Base-by-base conservation (phyloP, 1,284 basidiomycete species). In the Lentinus polychrous region DNA sequence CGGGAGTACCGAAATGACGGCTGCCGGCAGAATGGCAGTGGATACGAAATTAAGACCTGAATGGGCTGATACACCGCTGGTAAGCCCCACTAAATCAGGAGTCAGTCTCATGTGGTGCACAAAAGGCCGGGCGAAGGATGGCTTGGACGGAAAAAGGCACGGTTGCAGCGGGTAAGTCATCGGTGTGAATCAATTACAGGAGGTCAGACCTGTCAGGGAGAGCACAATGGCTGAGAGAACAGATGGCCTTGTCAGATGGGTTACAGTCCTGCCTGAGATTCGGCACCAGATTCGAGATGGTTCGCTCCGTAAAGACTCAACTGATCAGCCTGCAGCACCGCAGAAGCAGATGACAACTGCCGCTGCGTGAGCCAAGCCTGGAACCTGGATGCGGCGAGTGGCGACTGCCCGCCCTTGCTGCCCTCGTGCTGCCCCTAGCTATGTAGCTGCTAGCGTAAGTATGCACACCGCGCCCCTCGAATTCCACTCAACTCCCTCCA, bases 31-130 rank as follows among this genome's bases (percentile, higher is more conserved):
- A 52, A 45, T 45, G 48, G 50, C 43, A 37, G 45, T 49, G 42
- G 46, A 52, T 52, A 55, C 52, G 53, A 55, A 55, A 52, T 50
- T 50, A 35, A 49, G 34, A 17, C 22, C 34, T 45, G 36, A 46
- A 45, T 51, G 49, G 38, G 46, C 22, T 48, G 49, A 45, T 45
- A 48, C 49, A 52, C 49, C 48, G 52, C 45, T 46, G 47, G 52
- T 47, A 50, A n/a, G 23, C 49, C 22, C 48, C 48, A 49, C 48
- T 43, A 48, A 46, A 49, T 45, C 52, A 52, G 45, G 45, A 52
- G 48, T 15, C 17, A 23, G 14, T 38, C 44, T 52, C 50, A 52
- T 45, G 42, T 37, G 43, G 36, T 27, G 27, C 27, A 27, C 43
- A 40, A 20, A 15, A 18, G 18, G 35, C 35, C 35, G 35, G 35